Conservation (phyloP, 257 asterid genomes). For the Solanum bukasovii region DNA sequence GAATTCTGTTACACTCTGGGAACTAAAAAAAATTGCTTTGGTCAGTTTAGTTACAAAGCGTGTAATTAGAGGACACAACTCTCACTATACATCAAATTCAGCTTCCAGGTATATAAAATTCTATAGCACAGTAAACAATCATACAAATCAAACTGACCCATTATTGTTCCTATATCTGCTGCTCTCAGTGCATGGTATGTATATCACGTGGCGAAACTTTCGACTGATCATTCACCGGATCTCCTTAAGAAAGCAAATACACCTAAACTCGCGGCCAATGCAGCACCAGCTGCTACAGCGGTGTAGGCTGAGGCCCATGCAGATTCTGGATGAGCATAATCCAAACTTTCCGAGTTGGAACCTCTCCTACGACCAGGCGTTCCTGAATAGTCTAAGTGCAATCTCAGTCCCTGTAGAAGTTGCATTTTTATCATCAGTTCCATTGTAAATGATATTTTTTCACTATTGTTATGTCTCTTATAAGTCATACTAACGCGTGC, state of each 20-base stretch:
- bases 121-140: not conserved
- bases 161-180: not conserved
- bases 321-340: conserved; percentile 38
- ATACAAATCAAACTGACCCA: not conserved
- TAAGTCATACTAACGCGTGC: not conserved
- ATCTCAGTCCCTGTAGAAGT: conserved; percentile 56
- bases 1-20: not conserved
- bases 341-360: conserved; percentile 25
- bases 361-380: conserved; percentile 28
- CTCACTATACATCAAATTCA: not conserved
- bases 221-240: conserved; percentile 18
- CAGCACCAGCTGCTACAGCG: conserved; percentile 88
- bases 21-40: not conserved
- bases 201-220: not conserved
- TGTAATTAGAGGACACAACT: not conserved
- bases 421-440: not conserved
- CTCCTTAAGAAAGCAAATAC: conserved; percentile 59
- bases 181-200: not conserved
- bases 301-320: conserved; percentile 71
- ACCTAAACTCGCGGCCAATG: conserved; percentile 70
- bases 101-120: not conserved
- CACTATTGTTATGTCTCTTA: not conserved
- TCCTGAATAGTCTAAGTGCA: conserved; percentile 67
- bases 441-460: not conserved
- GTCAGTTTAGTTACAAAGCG: not conserved